phyloP scores from a whole-genome alignment of 2,329 filamentous ascomycete genomes.

The Colletotrichum sp. region DNA sequence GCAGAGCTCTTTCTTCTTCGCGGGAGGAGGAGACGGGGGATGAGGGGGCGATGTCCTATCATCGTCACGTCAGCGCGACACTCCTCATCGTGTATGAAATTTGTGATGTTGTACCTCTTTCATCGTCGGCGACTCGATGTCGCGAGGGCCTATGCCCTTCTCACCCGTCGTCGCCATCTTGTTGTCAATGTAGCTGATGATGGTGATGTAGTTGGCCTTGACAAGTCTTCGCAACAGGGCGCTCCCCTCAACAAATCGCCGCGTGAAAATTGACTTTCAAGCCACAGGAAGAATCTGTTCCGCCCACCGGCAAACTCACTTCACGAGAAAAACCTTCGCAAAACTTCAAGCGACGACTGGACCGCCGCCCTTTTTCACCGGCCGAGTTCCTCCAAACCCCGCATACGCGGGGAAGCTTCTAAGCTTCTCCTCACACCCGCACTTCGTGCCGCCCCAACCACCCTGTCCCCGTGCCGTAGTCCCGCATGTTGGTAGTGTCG shows the following conservation, averaged over 20 bases:
- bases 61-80: too few relatives aligned
- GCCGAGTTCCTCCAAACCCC: not conserved
- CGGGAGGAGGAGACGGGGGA: not conserved
- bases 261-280: not conserved
- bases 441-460: not conserved
- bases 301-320: not conserved
- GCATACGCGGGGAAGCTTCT: not conserved
- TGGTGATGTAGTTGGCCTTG: not conserved
- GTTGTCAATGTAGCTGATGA: not conserved
- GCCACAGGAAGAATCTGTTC: not conserved
- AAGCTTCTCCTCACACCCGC: not conserved
- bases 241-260: not conserved
- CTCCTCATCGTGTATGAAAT: too few relatives aligned
- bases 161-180: not conserved
- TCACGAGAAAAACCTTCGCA: not conserved
- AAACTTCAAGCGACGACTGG: not conserved
- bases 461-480: not conserved
- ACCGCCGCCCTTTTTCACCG: not conserved
- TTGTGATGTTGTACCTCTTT: not conserved
- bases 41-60: not conserved
- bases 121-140: not conserved
- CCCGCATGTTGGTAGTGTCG: not conserved
- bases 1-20: conserved; percentile 40
- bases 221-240: not conserved
- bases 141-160: not conserved